Conservation (phyloP, 768 basidiomycete genomes). For the Tricholoma furcatifolium region DNA sequence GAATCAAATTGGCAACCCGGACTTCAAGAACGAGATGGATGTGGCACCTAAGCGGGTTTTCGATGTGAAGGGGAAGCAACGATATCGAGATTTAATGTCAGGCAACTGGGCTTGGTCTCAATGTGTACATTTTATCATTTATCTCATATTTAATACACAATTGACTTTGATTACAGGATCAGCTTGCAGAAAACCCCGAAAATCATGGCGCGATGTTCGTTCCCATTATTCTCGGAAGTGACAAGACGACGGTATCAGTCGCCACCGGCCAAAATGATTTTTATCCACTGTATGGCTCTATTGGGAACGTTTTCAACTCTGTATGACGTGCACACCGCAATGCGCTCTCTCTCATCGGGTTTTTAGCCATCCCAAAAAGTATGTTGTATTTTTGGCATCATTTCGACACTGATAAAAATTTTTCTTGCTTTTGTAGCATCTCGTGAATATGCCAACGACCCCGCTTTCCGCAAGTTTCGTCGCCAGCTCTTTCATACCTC, state of each 20-base stretch:
- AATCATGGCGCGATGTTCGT: conserved; percentile 17
- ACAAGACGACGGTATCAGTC: conserved; percentile 29
- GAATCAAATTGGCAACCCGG: too few relatives aligned
- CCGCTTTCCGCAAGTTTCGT: too few relatives aligned
- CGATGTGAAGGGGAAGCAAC: conserved; percentile 8
- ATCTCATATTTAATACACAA: not conserved
- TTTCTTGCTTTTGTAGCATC: conserved; percentile 1
- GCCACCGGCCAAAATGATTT: too few relatives aligned
- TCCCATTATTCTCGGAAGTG: too few relatives aligned
- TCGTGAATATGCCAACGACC: not conserved
- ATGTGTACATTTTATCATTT: conserved; percentile 25
- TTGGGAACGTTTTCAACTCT: conserved; percentile 10
- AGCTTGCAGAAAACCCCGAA: conserved; percentile 7
- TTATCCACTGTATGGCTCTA: too few relatives aligned
- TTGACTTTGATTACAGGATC: conserved; percentile 4
- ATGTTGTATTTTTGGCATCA: not conserved
- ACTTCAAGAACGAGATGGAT: too few relatives aligned
- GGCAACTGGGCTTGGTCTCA: too few relatives aligned
- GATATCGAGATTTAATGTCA: conserved; percentile 19
- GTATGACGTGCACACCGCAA: conserved; percentile 21
- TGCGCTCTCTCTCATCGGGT: too few relatives aligned
- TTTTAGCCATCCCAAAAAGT: too few relatives aligned
- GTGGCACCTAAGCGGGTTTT: conserved; percentile 20
- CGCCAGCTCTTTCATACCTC: too few relatives aligned
- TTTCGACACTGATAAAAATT: too few relatives aligned